These are phyloP conservation scores for Oxalis stricta DNA, from an alignment of 441 rosid genomes.

Conservation along the genomic window DNA sequence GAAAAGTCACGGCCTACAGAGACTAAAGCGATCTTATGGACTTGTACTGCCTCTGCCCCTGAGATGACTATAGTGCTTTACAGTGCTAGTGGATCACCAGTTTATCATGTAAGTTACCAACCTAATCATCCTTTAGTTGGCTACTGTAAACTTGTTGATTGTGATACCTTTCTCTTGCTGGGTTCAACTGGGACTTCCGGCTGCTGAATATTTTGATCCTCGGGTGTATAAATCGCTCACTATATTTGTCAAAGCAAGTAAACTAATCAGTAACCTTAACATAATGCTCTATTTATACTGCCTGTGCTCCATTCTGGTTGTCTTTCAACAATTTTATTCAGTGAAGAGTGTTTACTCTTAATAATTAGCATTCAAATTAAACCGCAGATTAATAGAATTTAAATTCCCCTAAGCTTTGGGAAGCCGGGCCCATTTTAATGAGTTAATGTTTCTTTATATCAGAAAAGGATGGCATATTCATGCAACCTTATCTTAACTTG, in stretches of 20 bases:
- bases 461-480: neutral
- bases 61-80: constrained; percentile 82
- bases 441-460: neutral
- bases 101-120: constrained; percentile 75
- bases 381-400: neutral
- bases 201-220: constrained; percentile 2
- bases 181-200: constrained; percentile 2
- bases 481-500: neutral
- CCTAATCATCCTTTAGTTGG: neutral
- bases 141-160: constrained; percentile 3
- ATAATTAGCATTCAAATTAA: neutral
- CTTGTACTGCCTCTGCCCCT: constrained; percentile 93
- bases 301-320: neutral
- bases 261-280: constrained; percentile 1
- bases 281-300: neutral
- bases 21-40: constrained; percentile 71
- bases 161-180: neutral
- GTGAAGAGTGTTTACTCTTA: neutral
- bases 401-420: neutral
- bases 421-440: neutral
- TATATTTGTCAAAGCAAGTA: neutral
- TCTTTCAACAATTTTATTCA: neutral
- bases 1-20: constrained; percentile 41
- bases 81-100: constrained; percentile 39
- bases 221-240: neutral